Evolutionary conservation across 148 eudicot species (phyloP), one percentile per base, ranked within the genome.

Genomic region (Rhododendron mucronatum): DNA sequence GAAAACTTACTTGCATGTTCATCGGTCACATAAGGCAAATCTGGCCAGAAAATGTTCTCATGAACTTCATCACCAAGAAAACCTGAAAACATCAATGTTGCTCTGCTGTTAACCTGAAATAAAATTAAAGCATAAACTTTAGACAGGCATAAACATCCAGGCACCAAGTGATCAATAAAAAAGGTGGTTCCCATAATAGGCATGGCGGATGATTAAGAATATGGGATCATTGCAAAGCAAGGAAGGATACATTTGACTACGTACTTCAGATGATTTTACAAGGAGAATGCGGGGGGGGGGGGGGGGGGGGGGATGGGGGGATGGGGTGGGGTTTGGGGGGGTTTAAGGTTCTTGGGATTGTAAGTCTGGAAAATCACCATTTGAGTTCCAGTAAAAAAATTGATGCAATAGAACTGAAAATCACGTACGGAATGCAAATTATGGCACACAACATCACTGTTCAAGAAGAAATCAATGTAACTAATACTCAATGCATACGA

Each of bases 1-100:
- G 41, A 80, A 81, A 88, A 94, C 99, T 91, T 89, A 97, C 99
- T 95, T 91, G 98, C 99, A 91, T 93, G 91, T 87, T 95, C 99
- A 87, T 97, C 99, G 0, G 98, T 95, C 80, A 93, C 86, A 85
- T 95, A 97, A 85, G 98, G 94, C 84, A 97, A 90, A 89, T 97
- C 99, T 39, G 98, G 99, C 98, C 97, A 97, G 91, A 97, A 95
- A 82, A 95, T 89, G 87, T 95, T 94, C 71, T 95, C 96, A 75
- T 93, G 95, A 86, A 97, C 91, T 20, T 95, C 93, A 28, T 95
- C 93, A 86, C 87, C 88, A 30, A 91, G 35, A 88, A 90, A 50
- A 87, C 97, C 92, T 75, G 99, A 91, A 90, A 97, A 94, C 95
- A 97, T 92, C 78, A 97, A 91, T 59, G 97, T 92, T 33, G 95